Evolutionary conservation across 2,329 filamentous ascomycete genomes (phyloP).

Genomic region (Daldinia sp.): DNA sequence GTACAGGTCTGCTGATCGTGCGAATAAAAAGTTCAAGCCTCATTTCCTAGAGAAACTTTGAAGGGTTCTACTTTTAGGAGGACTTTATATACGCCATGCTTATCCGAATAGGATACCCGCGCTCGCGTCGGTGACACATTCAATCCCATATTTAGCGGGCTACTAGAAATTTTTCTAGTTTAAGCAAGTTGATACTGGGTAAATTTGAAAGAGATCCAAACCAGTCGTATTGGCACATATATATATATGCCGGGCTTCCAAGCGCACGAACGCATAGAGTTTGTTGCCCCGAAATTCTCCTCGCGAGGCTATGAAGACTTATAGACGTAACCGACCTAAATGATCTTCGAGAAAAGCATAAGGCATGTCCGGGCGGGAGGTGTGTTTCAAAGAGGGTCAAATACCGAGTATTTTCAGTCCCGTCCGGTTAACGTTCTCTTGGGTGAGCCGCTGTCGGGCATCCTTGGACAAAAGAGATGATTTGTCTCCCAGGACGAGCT

Average conservation of each 20-base stretch:
- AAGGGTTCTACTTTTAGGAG: conserved; percentile 47
- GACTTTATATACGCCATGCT: neutral
- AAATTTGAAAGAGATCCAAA: neutral
- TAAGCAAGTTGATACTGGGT: neutral
- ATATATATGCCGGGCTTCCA: neutral
- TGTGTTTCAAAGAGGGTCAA: neutral
- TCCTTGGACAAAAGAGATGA: neutral
- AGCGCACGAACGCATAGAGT: neutral
- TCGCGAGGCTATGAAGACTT: neutral
- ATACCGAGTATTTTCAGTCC: neutral
- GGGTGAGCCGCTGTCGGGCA: neutral
- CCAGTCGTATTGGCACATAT: too few species aligned
- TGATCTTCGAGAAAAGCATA: neutral
- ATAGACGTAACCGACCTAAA: too few species aligned
- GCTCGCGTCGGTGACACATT: neutral
- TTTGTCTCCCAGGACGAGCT: neutral
- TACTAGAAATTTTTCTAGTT: neutral
- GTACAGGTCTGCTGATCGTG: conserved; percentile 83
- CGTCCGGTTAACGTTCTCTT: neutral
- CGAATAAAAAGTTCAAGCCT: conserved; percentile 91
- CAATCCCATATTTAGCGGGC: neutral
- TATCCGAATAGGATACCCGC: neutral
- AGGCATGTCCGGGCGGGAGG: neutral
- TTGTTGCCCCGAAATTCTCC: neutral
- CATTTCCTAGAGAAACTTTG: conserved; percentile 82